Evolutionary conservation across 1,284 basidiomycete species (phyloP).

Genomic region (Fistulinella cinereoalba): DNA sequence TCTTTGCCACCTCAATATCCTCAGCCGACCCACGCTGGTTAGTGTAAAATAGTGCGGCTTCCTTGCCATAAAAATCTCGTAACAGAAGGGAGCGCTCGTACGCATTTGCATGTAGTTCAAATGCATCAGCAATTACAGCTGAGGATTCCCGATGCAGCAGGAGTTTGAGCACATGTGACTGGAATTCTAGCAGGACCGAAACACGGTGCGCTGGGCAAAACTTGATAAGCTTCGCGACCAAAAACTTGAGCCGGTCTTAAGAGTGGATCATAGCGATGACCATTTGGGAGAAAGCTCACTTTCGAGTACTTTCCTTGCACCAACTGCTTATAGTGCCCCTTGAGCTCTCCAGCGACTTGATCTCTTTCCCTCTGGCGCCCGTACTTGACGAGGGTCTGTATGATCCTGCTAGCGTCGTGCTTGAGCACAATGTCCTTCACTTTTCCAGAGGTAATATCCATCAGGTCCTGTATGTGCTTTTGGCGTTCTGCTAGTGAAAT

Average conservation of each 20-base stretch:
- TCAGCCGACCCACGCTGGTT: constrained; percentile 51
- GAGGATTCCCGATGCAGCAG: constrained; percentile 83
- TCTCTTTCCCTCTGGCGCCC: constrained; percentile 77
- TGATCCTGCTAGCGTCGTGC: constrained; percentile 85
- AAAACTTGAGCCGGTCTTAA: constrained; percentile 52
- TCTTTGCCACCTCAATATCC: constrained; percentile 61
- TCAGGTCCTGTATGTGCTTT: constrained; percentile 68
- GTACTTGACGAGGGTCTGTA: constrained; percentile 84
- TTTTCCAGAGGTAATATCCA: constrained; percentile 71
- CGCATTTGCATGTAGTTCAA: constrained; percentile 80
- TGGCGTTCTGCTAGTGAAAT: constrained; percentile 70
- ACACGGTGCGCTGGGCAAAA: constrained; percentile 70
- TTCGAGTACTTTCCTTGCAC: constrained; percentile 88
- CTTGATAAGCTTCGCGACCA: constrained; percentile 81
- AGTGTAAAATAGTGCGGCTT: constrained; percentile 69
- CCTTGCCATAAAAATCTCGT: constrained; percentile 86
- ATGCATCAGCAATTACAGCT: constrained; percentile 79
- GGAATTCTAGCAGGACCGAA: constrained; percentile 74
- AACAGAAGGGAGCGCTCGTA: constrained; percentile 78
- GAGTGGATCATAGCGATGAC: background rate
- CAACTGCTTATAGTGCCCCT: constrained; percentile 73
- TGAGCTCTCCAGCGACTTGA: constrained; percentile 77
- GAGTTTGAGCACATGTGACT: constrained; percentile 67
- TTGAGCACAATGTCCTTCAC: constrained; percentile 84
- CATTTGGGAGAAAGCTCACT: constrained; percentile 39